A percentile compares a stretch with the other conserved stretches of the same genome.
Conservation (phyloP, 208 protist genomes). For the Acanthamoeba triangularis region DNA sequence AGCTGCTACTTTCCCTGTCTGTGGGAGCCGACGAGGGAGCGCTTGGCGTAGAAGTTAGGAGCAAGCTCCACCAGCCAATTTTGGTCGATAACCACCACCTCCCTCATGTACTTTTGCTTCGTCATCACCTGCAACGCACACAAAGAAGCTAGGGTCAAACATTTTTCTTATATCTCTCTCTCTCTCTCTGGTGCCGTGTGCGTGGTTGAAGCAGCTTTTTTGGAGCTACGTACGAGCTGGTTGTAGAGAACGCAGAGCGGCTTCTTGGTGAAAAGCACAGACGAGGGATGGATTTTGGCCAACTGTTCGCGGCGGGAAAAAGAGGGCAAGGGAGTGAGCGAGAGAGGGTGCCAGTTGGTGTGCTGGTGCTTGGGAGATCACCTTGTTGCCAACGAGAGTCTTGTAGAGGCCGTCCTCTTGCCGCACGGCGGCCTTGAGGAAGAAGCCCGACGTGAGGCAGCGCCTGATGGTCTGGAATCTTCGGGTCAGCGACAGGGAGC, state of each 20-base stretch:
- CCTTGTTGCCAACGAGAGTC: constrained; percentile 18
- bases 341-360: neutral
- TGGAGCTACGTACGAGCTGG: constrained; percentile 46
- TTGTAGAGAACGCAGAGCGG: constrained; percentile 20
- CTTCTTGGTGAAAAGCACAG: constrained; percentile 22
- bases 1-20: too few species aligned
- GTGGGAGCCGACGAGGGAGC: too few species aligned
- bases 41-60: constrained; percentile 23
- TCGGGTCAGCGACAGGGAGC: neutral
- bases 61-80: constrained; percentile 20
- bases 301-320: neutral
- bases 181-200: too few species aligned
- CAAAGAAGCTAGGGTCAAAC: too few species aligned
- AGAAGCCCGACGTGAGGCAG: neutral
- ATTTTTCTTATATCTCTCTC: too few species aligned
- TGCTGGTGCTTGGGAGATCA: neutral
- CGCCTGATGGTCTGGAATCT: neutral
- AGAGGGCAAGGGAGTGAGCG: neutral
- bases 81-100: neutral
- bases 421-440: neutral
- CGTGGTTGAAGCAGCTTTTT: too few species aligned
- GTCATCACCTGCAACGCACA: neutral
- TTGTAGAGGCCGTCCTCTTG: constrained; percentile 33
- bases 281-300: constrained; percentile 17
- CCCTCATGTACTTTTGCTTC: constrained; percentile 27